phyloP scores from a whole-genome alignment of 176 grass and related monocot species.

The Carex littledalei region DNA sequence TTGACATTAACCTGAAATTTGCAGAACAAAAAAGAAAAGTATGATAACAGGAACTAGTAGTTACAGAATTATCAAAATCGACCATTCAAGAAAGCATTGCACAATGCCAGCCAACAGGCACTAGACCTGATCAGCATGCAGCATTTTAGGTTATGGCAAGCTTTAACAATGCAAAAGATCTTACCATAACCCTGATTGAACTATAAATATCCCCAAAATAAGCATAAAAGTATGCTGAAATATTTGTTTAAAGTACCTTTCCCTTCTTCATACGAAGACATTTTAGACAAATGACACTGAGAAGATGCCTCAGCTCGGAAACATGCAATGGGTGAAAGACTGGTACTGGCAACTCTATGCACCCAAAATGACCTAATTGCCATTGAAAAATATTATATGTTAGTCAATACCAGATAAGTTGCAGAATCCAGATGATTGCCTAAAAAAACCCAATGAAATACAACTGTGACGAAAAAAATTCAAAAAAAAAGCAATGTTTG shows the following conservation, averaged over 20 bases:
- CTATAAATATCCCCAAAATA: background rate
- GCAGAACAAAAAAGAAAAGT: constrained; percentile 8
- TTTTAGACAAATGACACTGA: constrained; percentile 69
- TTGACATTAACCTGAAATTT: constrained; percentile 50
- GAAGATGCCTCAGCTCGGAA: constrained; percentile 59
- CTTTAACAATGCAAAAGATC: background rate
- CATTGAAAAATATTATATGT: constrained; percentile 18
- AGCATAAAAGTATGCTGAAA: background rate
- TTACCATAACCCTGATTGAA: background rate
- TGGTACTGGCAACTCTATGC: constrained; percentile 77
- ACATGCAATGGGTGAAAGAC: constrained; percentile 84
- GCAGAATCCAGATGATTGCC: background rate
- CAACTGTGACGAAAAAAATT: background rate
- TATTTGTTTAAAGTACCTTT: constrained; percentile 41
- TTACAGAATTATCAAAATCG: background rate
- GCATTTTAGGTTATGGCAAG: background rate
- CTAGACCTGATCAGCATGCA: background rate
- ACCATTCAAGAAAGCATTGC: background rate
- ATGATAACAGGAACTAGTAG: background rate
- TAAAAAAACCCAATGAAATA: constrained; percentile 11
- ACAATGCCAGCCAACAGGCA: background rate
- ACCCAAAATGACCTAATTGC: constrained; percentile 87
- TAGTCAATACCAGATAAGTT: background rate
- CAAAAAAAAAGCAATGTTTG: background rate
- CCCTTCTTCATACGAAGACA: constrained; percentile 83